A percentile compares a stretch with the other conserved stretches of the same genome.
These are phyloP conservation scores for Funneliformis caledonium DNA, from an alignment of 371 early-diverging fungal genomes.

Conservation along the genomic window DNA sequence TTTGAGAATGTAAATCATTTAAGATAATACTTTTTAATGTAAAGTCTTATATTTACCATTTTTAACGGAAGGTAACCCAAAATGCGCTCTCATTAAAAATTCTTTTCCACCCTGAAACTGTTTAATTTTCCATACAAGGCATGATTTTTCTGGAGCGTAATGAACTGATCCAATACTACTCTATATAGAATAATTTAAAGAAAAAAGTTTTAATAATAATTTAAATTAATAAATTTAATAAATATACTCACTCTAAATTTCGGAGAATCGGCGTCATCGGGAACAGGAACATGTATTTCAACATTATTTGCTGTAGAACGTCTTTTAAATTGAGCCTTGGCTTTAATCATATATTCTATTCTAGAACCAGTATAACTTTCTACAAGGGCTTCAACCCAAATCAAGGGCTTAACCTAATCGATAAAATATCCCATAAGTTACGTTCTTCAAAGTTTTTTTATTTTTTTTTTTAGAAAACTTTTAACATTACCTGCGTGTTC, in stretches of 20 bases:
- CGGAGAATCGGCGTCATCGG: constrained; percentile 96
- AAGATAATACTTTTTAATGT: background rate
- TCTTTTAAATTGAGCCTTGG: constrained; percentile 96
- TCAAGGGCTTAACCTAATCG: constrained; percentile 86
- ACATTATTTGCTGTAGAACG: constrained; percentile 97
- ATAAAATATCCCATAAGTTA: background rate
- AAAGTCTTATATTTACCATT: constrained; percentile 59
- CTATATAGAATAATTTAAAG: constrained; percentile 45
- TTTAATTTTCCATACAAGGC: constrained; percentile 97
- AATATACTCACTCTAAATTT: constrained; percentile 81
- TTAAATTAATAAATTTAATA: background rate
- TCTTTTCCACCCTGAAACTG: constrained; percentile 98
- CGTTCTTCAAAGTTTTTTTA: background rate
- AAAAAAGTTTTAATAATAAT: background rate
- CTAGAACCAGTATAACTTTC: constrained; percentile 92
- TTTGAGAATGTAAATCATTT: too few species aligned
- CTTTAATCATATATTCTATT: constrained; percentile 96
- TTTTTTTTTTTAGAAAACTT: background rate
- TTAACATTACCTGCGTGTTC: constrained; percentile 70
- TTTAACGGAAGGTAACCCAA: constrained; percentile 95
- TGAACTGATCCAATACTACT: constrained; percentile 87
- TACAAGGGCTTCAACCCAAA: constrained; percentile 95
- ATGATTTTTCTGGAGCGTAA: constrained; percentile 93
- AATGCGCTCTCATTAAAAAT: constrained; percentile 93
- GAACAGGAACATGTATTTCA: constrained; percentile 96